These are phyloP conservation scores for Gossypium thurberi DNA, from an alignment of 345 rosid species.

Conservation along the genomic window DNA sequence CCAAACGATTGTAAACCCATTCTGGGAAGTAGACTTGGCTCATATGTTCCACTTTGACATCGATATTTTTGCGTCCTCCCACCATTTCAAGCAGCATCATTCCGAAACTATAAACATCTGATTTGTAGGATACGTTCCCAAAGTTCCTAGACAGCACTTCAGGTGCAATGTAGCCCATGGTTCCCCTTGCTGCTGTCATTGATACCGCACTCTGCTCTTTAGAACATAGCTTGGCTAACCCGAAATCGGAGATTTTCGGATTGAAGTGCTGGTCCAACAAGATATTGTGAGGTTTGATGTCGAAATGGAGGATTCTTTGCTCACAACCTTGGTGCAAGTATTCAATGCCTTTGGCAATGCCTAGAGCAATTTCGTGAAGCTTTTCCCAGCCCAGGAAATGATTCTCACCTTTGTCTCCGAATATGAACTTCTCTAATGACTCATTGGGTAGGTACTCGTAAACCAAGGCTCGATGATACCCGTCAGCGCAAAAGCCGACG, in stretches of 20 bases:
- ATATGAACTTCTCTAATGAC: conserved; percentile 18
- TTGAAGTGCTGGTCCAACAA: conserved; percentile 11
- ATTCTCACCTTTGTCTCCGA: background rate
- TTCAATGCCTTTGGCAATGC: conserved; percentile 10
- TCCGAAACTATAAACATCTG: conserved; percentile 11
- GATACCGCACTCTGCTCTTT: conserved; percentile 16
- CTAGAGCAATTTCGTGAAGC: conserved; percentile 9
- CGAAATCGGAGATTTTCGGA: conserved; percentile 24
- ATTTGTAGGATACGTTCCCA: conserved; percentile 4
- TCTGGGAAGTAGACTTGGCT: conserved; percentile 20
- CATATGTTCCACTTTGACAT: background rate
- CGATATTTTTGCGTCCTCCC: conserved; percentile 20
- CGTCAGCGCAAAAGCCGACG: conserved; percentile 11
- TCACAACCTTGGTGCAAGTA: conserved; percentile 18
- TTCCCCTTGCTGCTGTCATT: conserved; percentile 13
- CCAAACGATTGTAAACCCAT: conserved; percentile 16
- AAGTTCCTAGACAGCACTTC: conserved; percentile 20
- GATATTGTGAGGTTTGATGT: conserved; percentile 18
- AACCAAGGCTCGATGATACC: conserved; percentile 5
- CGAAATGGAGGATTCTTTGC: conserved; percentile 19
- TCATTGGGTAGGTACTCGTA: conserved; percentile 12
- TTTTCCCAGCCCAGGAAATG: conserved; percentile 3
- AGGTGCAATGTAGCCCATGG: conserved; percentile 26
- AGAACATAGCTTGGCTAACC: conserved; percentile 20
- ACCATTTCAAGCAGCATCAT: conserved; percentile 25